Evolutionary conservation across 1,139 yeast genomes (phyloP).

Genomic region (Nakaseomyces sp.): DNA sequence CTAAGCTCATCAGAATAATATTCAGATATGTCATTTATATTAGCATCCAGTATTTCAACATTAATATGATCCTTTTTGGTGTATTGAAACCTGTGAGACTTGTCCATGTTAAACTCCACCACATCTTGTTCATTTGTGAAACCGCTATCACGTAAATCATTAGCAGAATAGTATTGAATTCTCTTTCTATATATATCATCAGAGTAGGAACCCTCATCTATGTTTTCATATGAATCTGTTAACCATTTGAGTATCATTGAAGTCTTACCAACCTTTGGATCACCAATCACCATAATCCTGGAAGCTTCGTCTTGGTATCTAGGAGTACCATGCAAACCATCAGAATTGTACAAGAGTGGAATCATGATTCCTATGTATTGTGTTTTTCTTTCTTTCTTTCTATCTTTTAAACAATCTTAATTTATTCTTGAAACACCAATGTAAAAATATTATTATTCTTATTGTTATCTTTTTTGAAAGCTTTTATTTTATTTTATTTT

Average conservation of each 20-base stretch:
- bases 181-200: conserved; percentile 6
- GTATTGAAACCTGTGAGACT: conserved; percentile 3
- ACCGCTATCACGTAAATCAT: background rate
- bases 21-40: conserved; percentile 11
- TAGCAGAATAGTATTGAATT: conserved; percentile 1
- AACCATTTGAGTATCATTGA: conserved; percentile 13
- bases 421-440: too few species aligned
- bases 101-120: conserved; percentile 3
- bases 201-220: conserved; percentile 19
- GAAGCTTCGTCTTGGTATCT: conserved; percentile 1
- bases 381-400: background rate
- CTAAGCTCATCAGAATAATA: conserved; percentile 11
- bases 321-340: background rate
- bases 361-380: conserved; percentile 4
- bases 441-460: too few species aligned
- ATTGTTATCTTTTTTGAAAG: too few species aligned
- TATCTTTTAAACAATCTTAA: too few species aligned
- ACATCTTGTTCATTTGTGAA: background rate
- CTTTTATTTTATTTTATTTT: too few species aligned
- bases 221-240: conserved; percentile 27
- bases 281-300: conserved; percentile 15
- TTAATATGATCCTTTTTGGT: conserved; percentile 7
- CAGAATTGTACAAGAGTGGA: background rate
- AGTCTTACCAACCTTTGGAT: conserved; percentile 14
- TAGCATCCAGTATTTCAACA: conserved; percentile 14